A percentile compares a stretch with the other conserved stretches of the same genome.
Evolutionary conservation across 768 basidiomycete genomes (phyloP).

Genomic region (Psilocybe cyanescens): DNA sequence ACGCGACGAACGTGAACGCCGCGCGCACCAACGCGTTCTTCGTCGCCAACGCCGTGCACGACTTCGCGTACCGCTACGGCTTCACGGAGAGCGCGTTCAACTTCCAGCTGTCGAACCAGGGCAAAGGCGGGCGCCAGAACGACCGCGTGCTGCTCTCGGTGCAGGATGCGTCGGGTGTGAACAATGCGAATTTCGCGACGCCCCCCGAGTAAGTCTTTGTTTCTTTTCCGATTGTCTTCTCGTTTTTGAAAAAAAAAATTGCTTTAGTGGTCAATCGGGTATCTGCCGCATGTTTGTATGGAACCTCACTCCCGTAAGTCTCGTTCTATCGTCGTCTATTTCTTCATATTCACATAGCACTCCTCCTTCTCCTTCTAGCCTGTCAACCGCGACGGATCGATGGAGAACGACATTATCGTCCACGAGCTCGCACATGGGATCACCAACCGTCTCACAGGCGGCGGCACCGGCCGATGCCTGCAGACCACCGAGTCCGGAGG

Average conservation of each 20-base stretch:
- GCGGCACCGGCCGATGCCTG: slow-evolving; percentile 61
- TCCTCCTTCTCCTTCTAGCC: background rate
- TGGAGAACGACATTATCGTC: slow-evolving; percentile 61
- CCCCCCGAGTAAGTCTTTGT: slow-evolving; percentile 40
- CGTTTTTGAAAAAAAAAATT: background rate
- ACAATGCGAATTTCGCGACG: slow-evolving; percentile 49
- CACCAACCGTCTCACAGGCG: slow-evolving; percentile 55
- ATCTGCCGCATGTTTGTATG: slow-evolving; percentile 32
- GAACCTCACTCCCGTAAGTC: slow-evolving; percentile 22
- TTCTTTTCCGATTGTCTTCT: background rate
- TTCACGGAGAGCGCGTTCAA: slow-evolving; percentile 55
- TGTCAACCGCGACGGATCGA: slow-evolving; percentile 34
- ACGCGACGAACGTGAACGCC: slow-evolving; percentile 46
- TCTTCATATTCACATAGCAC: background rate
- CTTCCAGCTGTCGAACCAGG: slow-evolving; percentile 62
- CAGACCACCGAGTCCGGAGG: slow-evolving; percentile 67
- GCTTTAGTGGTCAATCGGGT: slow-evolving; percentile 40
- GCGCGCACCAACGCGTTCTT: slow-evolving; percentile 59
- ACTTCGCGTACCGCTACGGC: slow-evolving; percentile 41
- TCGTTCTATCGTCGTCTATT: background rate
- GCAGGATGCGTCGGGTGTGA: slow-evolving; percentile 49
- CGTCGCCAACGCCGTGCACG: slow-evolving; percentile 58
- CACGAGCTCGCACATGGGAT: slow-evolving; percentile 57
- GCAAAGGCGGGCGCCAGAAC: slow-evolving; percentile 50
- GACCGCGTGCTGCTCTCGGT: slow-evolving; percentile 58